Conservation (phyloP, 495 filamentous ascomycete genomes). For the Tuber calosporum region DNA sequence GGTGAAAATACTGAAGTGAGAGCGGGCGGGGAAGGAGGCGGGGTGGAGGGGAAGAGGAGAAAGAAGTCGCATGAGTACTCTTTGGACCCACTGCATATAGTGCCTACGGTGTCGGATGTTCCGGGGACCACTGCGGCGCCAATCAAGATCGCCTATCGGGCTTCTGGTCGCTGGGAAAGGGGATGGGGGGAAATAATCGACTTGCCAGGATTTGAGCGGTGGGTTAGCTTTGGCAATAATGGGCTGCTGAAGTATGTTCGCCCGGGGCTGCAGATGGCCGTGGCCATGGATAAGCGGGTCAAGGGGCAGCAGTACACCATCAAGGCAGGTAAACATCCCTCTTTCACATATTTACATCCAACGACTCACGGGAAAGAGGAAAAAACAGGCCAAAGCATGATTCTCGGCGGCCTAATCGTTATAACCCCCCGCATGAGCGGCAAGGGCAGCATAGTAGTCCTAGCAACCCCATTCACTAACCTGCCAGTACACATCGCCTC, state of each 20-base stretch:
- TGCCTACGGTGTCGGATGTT: conserved; percentile 74
- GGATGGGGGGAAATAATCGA: conserved; percentile 89
- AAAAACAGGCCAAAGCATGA: conserved; percentile 60
- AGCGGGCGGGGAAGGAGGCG: conserved; percentile 31
- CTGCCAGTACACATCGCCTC: conserved; percentile 64
- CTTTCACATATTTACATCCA: not conserved
- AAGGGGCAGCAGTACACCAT: conserved; percentile 61
- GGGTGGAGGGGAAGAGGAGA: conserved; percentile 31
- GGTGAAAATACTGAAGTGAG: conserved; percentile 42
- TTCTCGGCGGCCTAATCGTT: conserved; percentile 80
- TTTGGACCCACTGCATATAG: conserved; percentile 18
- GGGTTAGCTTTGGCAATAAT: conserved; percentile 42
- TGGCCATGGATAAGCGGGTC: conserved; percentile 69
- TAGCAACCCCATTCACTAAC: conserved; percentile 68
- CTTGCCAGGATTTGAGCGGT: conserved; percentile 73
- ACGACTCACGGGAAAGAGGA: not conserved
- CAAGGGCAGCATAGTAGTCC: conserved; percentile 51
- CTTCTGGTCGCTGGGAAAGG: conserved; percentile 47
- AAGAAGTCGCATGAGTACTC: conserved; percentile 6
- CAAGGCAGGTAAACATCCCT: conserved; percentile 48
- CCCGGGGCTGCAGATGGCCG: conserved; percentile 53
- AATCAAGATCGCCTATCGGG: conserved; percentile 70
- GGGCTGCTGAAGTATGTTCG: conserved; percentile 62
- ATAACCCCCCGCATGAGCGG: conserved; percentile 66
- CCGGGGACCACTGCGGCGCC: conserved; percentile 92